phyloP scores from a whole-genome alignment of 1,284 basidiomycete genomes.

The Amylostereum areolatum region DNA sequence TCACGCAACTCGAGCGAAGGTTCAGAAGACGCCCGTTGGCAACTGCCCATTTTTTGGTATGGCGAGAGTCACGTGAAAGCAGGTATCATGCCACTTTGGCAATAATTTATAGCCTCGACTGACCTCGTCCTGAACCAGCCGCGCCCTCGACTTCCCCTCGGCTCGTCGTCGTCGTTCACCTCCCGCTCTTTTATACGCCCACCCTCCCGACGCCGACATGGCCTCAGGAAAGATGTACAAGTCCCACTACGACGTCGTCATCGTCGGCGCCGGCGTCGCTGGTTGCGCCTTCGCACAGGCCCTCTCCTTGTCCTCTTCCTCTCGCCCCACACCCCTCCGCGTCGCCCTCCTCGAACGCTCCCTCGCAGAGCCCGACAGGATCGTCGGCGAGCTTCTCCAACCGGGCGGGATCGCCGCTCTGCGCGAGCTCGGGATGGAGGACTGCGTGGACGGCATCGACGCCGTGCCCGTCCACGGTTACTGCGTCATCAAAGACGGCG shows the following conservation, averaged over 20 bases:
- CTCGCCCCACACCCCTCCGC: conserved; percentile 54
- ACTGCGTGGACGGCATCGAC: conserved; percentile 81
- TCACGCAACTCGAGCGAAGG: no score
- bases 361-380: conserved; percentile 88
- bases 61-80: no score
- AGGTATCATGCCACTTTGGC: no score
- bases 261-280: conserved; percentile 88
- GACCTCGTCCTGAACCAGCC: no score
- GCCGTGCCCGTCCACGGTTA: conserved; percentile 86
- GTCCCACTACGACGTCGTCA: conserved; percentile 62
- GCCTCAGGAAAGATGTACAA: background rate
- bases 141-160: no score
- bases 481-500: conserved; percentile 68
- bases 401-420: conserved; percentile 87
- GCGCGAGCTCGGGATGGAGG: conserved; percentile 70
- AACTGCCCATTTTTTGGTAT: no score
- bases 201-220: background rate
- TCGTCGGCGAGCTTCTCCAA: conserved; percentile 96
- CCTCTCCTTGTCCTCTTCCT: conserved; percentile 34
- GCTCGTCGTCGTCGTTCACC: no score
- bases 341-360: conserved; percentile 86
- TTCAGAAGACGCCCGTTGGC: no score
- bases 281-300: conserved; percentile 75
- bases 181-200: no score
- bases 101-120: no score